phyloP scores from a whole-genome alignment of 2,329 filamentous ascomycete species.

The Domatiomyces catenatus region DNA sequence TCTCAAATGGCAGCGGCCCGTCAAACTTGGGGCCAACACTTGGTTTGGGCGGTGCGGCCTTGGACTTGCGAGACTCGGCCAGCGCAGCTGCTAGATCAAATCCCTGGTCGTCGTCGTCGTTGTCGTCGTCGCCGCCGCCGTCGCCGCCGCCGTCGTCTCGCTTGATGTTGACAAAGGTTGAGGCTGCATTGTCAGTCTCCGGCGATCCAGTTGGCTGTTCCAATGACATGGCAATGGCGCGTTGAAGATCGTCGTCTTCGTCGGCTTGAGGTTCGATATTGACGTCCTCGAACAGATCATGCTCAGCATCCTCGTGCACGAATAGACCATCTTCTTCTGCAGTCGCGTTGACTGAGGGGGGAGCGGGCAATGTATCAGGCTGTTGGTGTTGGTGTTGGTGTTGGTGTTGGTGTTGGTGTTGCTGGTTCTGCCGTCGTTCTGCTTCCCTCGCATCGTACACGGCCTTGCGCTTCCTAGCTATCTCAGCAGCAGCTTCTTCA shows the following conservation, averaged over 20 bases:
- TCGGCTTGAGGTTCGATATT: constrained; percentile 22
- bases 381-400: neutral
- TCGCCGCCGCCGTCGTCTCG: constrained; percentile 19
- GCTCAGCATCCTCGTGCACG: constrained; percentile 34
- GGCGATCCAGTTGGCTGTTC: constrained; percentile 31
- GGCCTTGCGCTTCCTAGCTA: constrained; percentile 31
- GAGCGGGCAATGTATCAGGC: neutral
- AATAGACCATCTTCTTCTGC: constrained; percentile 41
- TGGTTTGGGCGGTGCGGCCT: constrained; percentile 28
- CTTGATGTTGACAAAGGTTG: constrained; percentile 53
- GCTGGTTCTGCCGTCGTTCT: constrained; percentile 1
- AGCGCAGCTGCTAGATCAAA: constrained; percentile 65
- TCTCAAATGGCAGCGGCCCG: constrained; percentile 82
- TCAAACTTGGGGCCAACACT: constrained; percentile 37
- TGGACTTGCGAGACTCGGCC: constrained; percentile 51
- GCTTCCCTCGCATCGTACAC: constrained; percentile 30
- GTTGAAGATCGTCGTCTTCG: constrained; percentile 56
- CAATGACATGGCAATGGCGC: constrained; percentile 74
- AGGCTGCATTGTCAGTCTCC: constrained; percentile 37
- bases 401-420: no score
- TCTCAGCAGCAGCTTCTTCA: constrained; percentile 19
- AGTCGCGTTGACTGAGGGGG: constrained; percentile 1
- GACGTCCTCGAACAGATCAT: constrained; percentile 43
- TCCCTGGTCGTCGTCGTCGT: constrained; percentile 53
- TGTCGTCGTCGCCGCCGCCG: constrained; percentile 42